Evolutionary conservation across 2,329 filamentous ascomycete species (phyloP), one percentile per base, ranked within the genome.

Genomic region (Sporothrix schenckii): DNA sequence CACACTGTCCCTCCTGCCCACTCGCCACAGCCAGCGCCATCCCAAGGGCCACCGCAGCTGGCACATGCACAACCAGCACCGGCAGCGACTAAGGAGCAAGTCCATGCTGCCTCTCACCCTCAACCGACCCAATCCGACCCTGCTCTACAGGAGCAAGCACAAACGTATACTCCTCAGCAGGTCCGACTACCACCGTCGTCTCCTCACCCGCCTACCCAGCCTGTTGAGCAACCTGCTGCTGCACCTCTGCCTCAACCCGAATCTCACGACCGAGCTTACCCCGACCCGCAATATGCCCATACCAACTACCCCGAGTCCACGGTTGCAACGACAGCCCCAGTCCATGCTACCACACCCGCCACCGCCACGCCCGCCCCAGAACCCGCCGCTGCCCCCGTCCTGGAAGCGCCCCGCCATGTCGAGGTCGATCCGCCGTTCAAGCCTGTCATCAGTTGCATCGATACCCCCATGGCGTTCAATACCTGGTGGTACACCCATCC

Each of bases 401-500:
- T n/a, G 10, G 39, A 61, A 5, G 10, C 34, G n/a, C 0, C 56
- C 34, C 56, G 10, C 34, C 53, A 56, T 6, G 30, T 58, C 54
- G 54, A 58, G 6, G 39, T 27, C 34, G 24, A 66, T 34, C 60
- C 19, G 0, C 49, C 30, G 5, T 68, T 27, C 53, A 39, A 19
- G 16, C n/a, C 53, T 4, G 60, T 61, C 16, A 66, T 39, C 10
- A 24, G 44, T 24, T 82, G 80, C 69, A 75, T 79, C 44, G 74
- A 76, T 24, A 72, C 66, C 0, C 74, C 75, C 1, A 71, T 77
- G 24, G 72, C 76, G 0, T 78, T 78, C 19, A 58, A 76, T 0
- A 77, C 80, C 6, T 76, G 79, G 14, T 83, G 81, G 81, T 80
- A 81, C 72, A 75, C 74, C 3, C 79, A 83, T 52, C 71, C 76